These are phyloP conservation scores for Vanrija sp. DNA, from an alignment of 1,284 basidiomycete species.

Conservation along the genomic window DNA sequence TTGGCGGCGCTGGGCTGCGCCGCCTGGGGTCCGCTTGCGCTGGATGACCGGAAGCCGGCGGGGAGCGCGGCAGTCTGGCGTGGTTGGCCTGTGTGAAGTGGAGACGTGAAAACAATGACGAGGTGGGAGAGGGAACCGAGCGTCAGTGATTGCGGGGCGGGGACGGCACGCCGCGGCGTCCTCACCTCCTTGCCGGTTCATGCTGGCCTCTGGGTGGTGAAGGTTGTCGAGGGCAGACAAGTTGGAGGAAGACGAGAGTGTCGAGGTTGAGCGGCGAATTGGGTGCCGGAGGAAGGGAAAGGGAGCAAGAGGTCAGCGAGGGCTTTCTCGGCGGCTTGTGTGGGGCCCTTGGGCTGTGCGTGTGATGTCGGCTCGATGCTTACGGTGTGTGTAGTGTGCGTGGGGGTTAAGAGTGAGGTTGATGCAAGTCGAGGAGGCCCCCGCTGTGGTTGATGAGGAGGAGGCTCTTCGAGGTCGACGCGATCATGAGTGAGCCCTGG, in stretches of 20 bases:
- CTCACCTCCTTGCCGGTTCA: conserved; percentile 22
- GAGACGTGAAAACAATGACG: too few relatives aligned
- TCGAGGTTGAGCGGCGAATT: neutral
- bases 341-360: too few relatives aligned
- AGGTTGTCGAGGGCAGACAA: neutral
- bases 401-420: too few relatives aligned
- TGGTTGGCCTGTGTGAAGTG: conserved; percentile 11
- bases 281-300: too few relatives aligned
- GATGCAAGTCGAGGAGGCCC: too few relatives aligned
- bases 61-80: conserved; percentile 9
- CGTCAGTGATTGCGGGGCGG: neutral
- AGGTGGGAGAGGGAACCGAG: neutral
- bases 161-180: neutral
- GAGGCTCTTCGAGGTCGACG: too few relatives aligned
- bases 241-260: neutral
- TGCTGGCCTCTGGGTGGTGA: neutral
- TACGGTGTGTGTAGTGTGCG: too few relatives aligned
- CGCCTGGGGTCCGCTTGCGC: conserved; percentile 7
- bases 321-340: too few relatives aligned
- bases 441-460: too few relatives aligned
- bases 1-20: conserved; percentile 13
- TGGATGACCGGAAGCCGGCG: conserved; percentile 11
- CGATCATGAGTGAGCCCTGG: too few relatives aligned
- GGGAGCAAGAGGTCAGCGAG: too few relatives aligned
- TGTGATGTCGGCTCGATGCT: too few relatives aligned